Evolutionary conservation across 768 basidiomycete species (phyloP), one percentile per base, ranked within the genome.

Genomic region (Clathrus columnatus): DNA sequence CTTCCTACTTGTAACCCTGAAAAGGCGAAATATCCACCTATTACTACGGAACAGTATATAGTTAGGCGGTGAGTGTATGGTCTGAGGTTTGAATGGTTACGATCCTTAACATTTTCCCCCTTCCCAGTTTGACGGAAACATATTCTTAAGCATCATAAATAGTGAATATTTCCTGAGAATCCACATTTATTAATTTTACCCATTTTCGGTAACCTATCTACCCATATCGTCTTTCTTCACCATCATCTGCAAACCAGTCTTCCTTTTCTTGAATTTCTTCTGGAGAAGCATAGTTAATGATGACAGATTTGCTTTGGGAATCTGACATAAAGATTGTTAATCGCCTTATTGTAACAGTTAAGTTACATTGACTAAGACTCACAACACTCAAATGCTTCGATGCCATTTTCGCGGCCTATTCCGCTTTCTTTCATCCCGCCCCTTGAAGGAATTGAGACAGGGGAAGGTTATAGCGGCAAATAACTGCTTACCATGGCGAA

Each of bases 351-450:
- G n/a, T n/a, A n/a, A n/a, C n/a, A n/a, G n/a, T n/a, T n/a, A n/a
- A n/a, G n/a, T n/a, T n/a, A n/a, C n/a, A n/a, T n/a, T n/a, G n/a
- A n/a, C n/a, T n/a, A n/a, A n/a, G n/a, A n/a, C 86, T 57, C 58
- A 88, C 88, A 91, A 58, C 84, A 77, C 65, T 87, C 80, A 50
- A 84, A 80, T 16, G 89, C 87, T 64, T 91, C 90, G 4, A 86
- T 56, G 1, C 91, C 91, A 60, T 93, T 93, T 65, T 93, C 91
- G 56, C 91, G 70, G 5, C 91, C 90, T 51, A 90, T 84, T 1
- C 90, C 90, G 62, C 89, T 91, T 60, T 86, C 84, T 66, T 91
- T 91, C 87, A 91, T 87, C 5, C 89, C 89, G 18, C 89, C 89
- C 87, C 87, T 87, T 58, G n/a, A 7, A 24, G 44, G 47, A 14